Conservation (phyloP, 805 yeast genomes). For the Torulaspora gathmanii region DNA sequence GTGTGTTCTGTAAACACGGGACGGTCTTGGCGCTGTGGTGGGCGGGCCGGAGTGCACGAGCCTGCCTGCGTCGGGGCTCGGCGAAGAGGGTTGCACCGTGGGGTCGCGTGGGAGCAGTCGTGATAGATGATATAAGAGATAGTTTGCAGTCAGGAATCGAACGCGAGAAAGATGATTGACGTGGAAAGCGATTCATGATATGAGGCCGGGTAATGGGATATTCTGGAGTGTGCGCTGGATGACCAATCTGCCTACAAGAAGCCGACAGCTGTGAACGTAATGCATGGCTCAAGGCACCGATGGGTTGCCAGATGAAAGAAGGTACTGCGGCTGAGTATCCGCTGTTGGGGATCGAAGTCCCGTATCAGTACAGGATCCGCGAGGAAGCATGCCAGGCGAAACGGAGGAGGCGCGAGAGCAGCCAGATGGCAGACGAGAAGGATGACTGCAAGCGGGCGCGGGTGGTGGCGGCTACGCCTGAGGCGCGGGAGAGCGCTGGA, state of each 20-base stretch:
- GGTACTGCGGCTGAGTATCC: constrained; percentile 22
- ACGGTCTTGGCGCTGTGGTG: too few relatives aligned
- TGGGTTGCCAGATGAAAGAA: constrained; percentile 8
- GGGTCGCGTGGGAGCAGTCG: too few relatives aligned
- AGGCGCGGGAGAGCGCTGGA: not conserved
- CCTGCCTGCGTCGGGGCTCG: too few relatives aligned
- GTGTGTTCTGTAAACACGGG: too few relatives aligned
- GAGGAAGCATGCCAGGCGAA: constrained; percentile 6
- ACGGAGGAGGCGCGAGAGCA: constrained; percentile 10
- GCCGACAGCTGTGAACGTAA: not conserved
- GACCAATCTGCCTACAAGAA: not conserved
- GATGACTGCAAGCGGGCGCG: constrained; percentile 6
- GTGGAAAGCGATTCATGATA: too few relatives aligned
- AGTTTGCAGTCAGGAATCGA: too few relatives aligned
- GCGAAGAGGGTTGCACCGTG: too few relatives aligned
- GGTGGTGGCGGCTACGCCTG: constrained; percentile 5
- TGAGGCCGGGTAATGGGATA: too few relatives aligned
- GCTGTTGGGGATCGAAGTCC: constrained; percentile 26
- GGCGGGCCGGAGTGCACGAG: too few relatives aligned
- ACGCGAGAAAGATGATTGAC: too few relatives aligned
- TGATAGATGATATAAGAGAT: too few relatives aligned
- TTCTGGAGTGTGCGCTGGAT: not conserved
- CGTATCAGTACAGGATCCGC: constrained; percentile 22
- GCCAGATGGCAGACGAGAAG: constrained; percentile 8
- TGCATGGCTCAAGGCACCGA: not conserved